These are phyloP conservation scores for Dactylella cylindrospora DNA, from an alignment of 2,329 filamentous ascomycete genomes.

Conservation along the genomic window DNA sequence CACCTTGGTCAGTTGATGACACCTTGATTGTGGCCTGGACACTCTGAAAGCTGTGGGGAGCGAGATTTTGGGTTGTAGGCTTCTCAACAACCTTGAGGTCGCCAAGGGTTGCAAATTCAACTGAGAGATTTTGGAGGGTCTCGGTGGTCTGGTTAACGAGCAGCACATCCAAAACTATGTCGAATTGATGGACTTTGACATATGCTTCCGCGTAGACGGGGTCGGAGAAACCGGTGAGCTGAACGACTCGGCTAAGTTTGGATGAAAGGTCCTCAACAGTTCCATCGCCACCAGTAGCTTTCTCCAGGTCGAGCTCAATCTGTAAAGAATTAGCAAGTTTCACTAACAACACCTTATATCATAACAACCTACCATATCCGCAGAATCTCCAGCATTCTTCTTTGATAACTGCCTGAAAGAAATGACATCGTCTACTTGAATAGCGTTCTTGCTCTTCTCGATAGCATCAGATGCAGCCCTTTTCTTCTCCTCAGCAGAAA, in stretches of 20 bases:
- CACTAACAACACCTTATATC: not conserved
- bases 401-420: conserved; percentile 89
- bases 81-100: conserved; percentile 97
- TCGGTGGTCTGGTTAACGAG: conserved; percentile 97
- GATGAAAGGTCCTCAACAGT: conserved; percentile 82
- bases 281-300: conserved; percentile 87
- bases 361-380: conserved; percentile 63
- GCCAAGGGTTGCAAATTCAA: conserved; percentile 97
- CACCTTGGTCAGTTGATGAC: conserved; percentile 93
- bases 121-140: conserved; percentile 92
- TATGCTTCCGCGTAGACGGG: conserved; percentile 99
- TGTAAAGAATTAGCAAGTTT: conserved; percentile 12
- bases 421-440: conserved; percentile 94
- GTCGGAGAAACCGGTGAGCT: conserved; percentile 96
- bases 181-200: conserved; percentile 97
- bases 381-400: conserved; percentile 79
- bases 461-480: conserved; percentile 89
- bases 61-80: conserved; percentile 92
- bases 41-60: conserved; percentile 94
- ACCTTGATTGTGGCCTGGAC: conserved; percentile 99
- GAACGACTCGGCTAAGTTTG: conserved; percentile 93
- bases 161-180: conserved; percentile 94
- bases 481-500: conserved; percentile 96
- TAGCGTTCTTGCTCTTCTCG: conserved; percentile 87
- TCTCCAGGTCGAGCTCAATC: conserved; percentile 82